Evolutionary conservation across 441 rosid genomes (phyloP), one percentile per base, ranked within the genome.

Genomic region (Breynia disticha): DNA sequence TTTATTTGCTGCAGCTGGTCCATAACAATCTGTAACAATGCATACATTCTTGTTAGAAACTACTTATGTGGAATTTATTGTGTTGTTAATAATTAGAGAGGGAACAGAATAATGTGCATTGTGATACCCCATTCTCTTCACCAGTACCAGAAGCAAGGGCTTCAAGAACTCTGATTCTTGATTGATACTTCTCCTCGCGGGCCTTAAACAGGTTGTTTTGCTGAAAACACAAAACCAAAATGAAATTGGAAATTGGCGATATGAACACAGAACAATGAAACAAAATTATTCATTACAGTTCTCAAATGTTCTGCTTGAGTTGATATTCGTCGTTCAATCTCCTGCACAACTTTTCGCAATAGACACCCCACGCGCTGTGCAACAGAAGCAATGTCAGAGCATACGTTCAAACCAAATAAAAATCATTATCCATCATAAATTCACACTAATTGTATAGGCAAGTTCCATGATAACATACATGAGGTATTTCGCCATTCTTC

Each of bases 271-370:
- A 21, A 56, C 28, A 35, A 12, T 12, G 55, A 16, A 51, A 46
- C n/a, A n/a, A n/a, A 46, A 52, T 51, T 17, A 44, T 49, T 47
- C 37, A 44, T 70, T 76, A 91, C 98, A 18, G 89, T 87, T 85
- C 94, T 74, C 58, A 87, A 65, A 65, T 86, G 95, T 38, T 87
- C 98, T 46, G 96, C 89, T 72, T 91, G 98, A 57, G 96, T 91
- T 58, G 98, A 86, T 69, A 91, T 82, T 1, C 98, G 93, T 18
- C 95, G 71, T 71, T 82, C 98, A 48, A 91, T 87, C 84, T 91
- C 96, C 70, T 78, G 96, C 64, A 83, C 89, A 3, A 83, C 90
- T 76, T 83, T 87, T 58, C 90, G 81, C 48, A 91, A 47, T 2
- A 87, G 76, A 62, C 81, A 78, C 7, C 86, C 94, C 12, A 80